phyloP scores from a whole-genome alignment of 371 early-diverging fungal genomes.

The Blastocladiella emersonii region DNA sequence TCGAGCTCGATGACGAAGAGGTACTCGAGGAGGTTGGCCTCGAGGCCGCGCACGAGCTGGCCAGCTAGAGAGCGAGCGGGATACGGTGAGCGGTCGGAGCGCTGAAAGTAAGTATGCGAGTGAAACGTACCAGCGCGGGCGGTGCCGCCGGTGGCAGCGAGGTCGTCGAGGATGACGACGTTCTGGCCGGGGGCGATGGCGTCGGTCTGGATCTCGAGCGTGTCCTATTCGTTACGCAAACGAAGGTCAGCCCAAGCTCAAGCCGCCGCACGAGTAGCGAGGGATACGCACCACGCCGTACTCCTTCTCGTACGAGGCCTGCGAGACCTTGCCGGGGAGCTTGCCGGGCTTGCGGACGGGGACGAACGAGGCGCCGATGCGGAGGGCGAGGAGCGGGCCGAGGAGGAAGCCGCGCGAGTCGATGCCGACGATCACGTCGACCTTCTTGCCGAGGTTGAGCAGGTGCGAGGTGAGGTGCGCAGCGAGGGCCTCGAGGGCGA shows the following conservation, averaged over 20 bases:
- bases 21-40: conserved; percentile 66
- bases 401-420: conserved; percentile 87
- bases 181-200: conserved; percentile 67
- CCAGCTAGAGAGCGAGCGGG: conserved; percentile 12
- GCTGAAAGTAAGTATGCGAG: background rate
- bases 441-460: conserved; percentile 34
- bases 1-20: conserved; percentile 83
- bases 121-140: conserved; percentile 58
- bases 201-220: conserved; percentile 78
- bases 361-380: conserved; percentile 79
- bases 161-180: conserved; percentile 86
- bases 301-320: conserved; percentile 76
- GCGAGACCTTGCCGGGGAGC: conserved; percentile 65
- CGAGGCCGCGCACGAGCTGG: conserved; percentile 56
- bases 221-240: conserved; percentile 47
- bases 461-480: conserved; percentile 73
- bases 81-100: no score
- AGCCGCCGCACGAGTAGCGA: background rate
- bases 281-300: conserved; percentile 63
- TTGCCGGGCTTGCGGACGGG: conserved; percentile 95
- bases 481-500: conserved; percentile 78
- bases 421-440: conserved; percentile 82
- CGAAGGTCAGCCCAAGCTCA: background rate
- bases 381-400: conserved; percentile 75
- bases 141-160: conserved; percentile 90